phyloP scores from a whole-genome alignment of 192 early-diverging fungal species.

The Backusella parvicylindrica region DNA sequence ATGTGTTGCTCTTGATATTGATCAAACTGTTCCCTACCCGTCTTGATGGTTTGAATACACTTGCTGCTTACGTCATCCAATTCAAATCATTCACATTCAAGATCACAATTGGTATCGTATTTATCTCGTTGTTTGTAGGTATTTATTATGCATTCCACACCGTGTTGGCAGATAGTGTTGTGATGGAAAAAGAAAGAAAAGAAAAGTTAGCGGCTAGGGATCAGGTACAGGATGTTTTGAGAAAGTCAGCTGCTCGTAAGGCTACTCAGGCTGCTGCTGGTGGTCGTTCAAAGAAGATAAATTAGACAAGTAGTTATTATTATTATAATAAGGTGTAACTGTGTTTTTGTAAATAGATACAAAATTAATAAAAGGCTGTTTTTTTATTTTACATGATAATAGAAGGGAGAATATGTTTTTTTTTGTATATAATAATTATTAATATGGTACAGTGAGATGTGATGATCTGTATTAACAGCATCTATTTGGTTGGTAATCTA shows the following conservation, averaged over 20 bases:
- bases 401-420: not conserved
- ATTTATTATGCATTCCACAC: constrained; percentile 30
- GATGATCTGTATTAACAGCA: not conserved
- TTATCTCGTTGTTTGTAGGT: constrained; percentile 14
- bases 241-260: not conserved
- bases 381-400: not conserved
- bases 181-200: constrained; percentile 31
- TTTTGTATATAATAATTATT: not conserved
- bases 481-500: not conserved
- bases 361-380: not conserved
- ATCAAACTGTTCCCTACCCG: constrained; percentile 16
- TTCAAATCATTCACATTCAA: constrained; percentile 17
- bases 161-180: constrained; percentile 29
- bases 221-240: constrained; percentile 12
- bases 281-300: not conserved
- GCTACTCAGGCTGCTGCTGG: not conserved
- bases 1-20: constrained; percentile 1
- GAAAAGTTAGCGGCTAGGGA: not conserved
- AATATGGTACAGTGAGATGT: not conserved
- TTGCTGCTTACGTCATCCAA: constrained; percentile 10
- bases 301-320: not conserved
- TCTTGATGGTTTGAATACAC: not conserved
- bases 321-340: not conserved
- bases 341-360: not conserved
- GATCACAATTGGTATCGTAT: not conserved